Conservation (phyloP, 805 yeast species). For the Candida easanensis region DNA sequence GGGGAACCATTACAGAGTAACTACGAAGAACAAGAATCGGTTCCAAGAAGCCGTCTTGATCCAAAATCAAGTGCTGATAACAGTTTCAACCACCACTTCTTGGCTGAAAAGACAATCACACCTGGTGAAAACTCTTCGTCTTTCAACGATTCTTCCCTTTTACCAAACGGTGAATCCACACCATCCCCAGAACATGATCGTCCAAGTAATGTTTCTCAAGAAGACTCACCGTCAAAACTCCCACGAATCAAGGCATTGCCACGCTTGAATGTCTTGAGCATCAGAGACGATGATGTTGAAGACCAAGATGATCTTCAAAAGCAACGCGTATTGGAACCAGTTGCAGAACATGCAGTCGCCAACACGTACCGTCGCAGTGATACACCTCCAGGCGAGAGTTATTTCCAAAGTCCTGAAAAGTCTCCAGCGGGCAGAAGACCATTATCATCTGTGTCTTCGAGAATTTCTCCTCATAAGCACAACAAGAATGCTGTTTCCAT, state of each 20-base stretch:
- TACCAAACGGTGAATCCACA: conserved; percentile 25
- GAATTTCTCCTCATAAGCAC: conserved; percentile 9
- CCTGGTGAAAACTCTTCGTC: conserved; percentile 13
- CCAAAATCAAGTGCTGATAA: background rate
- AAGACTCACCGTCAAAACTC: conserved; percentile 23
- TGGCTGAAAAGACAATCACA: conserved; percentile 23
- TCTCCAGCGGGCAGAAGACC: conserved; percentile 7
- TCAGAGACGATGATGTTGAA: conserved; percentile 24
- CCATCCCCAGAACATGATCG: conserved; percentile 18
- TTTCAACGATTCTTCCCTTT: conserved; percentile 9
- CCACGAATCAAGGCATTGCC: conserved; percentile 27
- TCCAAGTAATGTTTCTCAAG: background rate
- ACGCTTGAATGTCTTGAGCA: conserved; percentile 23
- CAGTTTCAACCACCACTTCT: conserved; percentile 19
- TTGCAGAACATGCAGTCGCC: conserved; percentile 4
- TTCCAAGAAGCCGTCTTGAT: background rate
- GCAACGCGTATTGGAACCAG: conserved; percentile 10
- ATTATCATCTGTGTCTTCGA: conserved; percentile 1
- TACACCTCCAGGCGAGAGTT: conserved; percentile 4
- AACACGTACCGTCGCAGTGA: background rate
- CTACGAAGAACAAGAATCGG: background rate
- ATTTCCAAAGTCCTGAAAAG: conserved; percentile 9
- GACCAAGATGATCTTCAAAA: conserved; percentile 10
- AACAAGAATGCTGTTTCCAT: conserved; percentile 17
- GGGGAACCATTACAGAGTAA: no score